Evolutionary conservation across 371 early-diverging fungal species (phyloP).

Genomic region (Lichtheimia ramosa): DNA sequence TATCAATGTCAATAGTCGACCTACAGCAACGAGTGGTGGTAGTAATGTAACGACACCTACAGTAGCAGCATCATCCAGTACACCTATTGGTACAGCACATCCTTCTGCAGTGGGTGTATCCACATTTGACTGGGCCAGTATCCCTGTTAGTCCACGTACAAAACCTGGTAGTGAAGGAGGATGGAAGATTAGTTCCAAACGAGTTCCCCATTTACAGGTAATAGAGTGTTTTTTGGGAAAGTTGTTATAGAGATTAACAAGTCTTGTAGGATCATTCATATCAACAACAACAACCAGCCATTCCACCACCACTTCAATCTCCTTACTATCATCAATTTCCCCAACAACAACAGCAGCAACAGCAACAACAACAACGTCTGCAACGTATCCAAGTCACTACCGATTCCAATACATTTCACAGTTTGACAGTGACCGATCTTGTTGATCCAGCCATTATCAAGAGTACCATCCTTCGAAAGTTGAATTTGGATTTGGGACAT

Average conservation of each 20-base stretch:
- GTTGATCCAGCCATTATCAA: slow-evolving; percentile 36
- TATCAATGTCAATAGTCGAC: slow-evolving; percentile 2
- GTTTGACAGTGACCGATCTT: slow-evolving; percentile 42
- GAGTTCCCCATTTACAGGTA: slow-evolving; percentile 15
- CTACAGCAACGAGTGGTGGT: too few relatives aligned
- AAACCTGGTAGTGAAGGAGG: slow-evolving; percentile 3
- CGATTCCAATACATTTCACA: slow-evolving; percentile 40
- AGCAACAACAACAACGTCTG: neutral
- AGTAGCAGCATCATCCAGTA: neutral
- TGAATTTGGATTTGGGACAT: slow-evolving; percentile 31
- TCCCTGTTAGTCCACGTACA: slow-evolving; percentile 15
- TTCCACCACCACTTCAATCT: neutral
- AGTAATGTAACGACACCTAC: neutral
- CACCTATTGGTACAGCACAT: neutral
- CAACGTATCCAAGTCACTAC: slow-evolving; percentile 30
- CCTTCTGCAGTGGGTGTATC: neutral
- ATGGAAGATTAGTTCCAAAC: slow-evolving; percentile 16
- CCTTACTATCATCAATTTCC: neutral
- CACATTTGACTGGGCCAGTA: slow-evolving; percentile 9
- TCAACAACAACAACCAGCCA: neutral
- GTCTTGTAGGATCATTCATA: slow-evolving; percentile 2
- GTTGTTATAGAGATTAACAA: too few relatives aligned
- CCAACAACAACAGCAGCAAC: neutral
- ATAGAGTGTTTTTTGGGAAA: neutral
- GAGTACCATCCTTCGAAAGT: slow-evolving; percentile 33